A percentile compares a stretch with the other conserved stretches of the same genome.
Conservation (phyloP, 2,329 filamentous ascomycete species). For the Fusarium heterosporum region DNA sequence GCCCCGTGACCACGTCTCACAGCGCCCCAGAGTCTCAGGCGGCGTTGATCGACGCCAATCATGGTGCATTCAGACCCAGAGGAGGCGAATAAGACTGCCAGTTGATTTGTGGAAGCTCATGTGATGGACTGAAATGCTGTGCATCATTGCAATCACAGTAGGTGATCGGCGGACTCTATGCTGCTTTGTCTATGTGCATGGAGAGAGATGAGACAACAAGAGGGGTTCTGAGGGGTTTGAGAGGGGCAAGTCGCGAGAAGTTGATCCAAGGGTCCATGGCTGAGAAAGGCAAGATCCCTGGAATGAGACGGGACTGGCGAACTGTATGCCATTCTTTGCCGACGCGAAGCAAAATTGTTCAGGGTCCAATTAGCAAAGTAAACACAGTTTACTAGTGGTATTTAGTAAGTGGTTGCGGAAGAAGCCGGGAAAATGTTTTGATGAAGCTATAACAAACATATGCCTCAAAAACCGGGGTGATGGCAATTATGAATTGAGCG, state of each 20-base stretch:
- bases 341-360: constrained; percentile 4
- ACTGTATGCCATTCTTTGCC: constrained; percentile 10
- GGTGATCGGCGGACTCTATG: constrained; percentile 30
- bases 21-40: constrained; percentile 16
- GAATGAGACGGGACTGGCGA: constrained; percentile 4
- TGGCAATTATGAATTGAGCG: constrained; percentile 4
- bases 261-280: constrained; percentile 13
- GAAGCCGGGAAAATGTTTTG: constrained; percentile 10
- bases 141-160: constrained; percentile 24
- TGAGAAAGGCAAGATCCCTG: constrained; percentile 32
- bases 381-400: constrained; percentile 10
- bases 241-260: constrained; percentile 28
- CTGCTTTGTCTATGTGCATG: constrained; percentile 8
- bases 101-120: constrained; percentile 63
- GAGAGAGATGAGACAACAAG: constrained; percentile 16
- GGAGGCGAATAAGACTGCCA: constrained; percentile 56
- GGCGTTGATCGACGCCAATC: constrained; percentile 20
- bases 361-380: constrained; percentile 18
- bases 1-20: constrained; percentile 26
- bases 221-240: constrained; percentile 30
- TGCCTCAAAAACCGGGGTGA: constrained; percentile 11
- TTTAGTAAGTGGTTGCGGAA: constrained; percentile 3
- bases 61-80: constrained; percentile 19
- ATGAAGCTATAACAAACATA: constrained; percentile 18
- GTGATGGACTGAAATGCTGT: constrained; percentile 66